These are phyloP conservation scores for Trichoderma atrobrunneum DNA, from an alignment of 2,329 filamentous ascomycete species.

Conservation along the genomic window DNA sequence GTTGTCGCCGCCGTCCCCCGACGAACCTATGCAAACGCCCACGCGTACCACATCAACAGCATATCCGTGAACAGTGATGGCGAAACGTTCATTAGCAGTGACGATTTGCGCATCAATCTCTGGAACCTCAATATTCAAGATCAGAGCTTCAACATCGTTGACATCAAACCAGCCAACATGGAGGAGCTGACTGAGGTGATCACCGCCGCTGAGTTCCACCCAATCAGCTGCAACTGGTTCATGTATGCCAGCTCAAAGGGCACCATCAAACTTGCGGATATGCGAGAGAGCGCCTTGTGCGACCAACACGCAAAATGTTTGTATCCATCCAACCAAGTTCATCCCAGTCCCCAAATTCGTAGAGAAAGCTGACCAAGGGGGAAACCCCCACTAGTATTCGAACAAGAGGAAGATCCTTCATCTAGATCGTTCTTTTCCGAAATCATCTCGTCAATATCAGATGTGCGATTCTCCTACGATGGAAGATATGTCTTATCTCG, in stretches of 20 bases:
- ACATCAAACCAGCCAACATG: slow-evolving; percentile 99
- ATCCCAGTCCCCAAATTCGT: neutral
- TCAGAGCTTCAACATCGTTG: slow-evolving; percentile 99
- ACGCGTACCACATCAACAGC: slow-evolving; percentile 99
- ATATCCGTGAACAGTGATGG: slow-evolving; percentile 99
- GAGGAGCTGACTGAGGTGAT: slow-evolving; percentile 99
- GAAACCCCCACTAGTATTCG: slow-evolving; percentile 67
- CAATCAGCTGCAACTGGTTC: slow-evolving; percentile 97
- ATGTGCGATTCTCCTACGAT: slow-evolving; percentile 95
- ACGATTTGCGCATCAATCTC: slow-evolving; percentile 94
- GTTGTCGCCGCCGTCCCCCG: slow-evolving; percentile 95
- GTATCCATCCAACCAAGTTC: slow-evolving; percentile 17
- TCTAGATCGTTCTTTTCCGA: slow-evolving; percentile 99
- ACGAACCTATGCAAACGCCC: slow-evolving; percentile 95
- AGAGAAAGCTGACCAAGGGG: neutral
- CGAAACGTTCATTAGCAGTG: slow-evolving; percentile 98
- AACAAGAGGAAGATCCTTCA: slow-evolving; percentile 96
- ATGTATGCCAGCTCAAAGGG: slow-evolving; percentile 99
- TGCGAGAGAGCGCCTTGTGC: slow-evolving; percentile 94
- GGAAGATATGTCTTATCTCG: slow-evolving; percentile 95
- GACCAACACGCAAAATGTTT: slow-evolving; percentile 93
- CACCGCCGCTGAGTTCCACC: slow-evolving; percentile 96
- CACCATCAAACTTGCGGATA: slow-evolving; percentile 97
- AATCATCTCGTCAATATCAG: slow-evolving; percentile 98
- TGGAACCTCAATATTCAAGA: slow-evolving; percentile 99